phyloP scores from a whole-genome alignment of 2,329 filamentous ascomycete genomes.

The Aureobasidium sp. region DNA sequence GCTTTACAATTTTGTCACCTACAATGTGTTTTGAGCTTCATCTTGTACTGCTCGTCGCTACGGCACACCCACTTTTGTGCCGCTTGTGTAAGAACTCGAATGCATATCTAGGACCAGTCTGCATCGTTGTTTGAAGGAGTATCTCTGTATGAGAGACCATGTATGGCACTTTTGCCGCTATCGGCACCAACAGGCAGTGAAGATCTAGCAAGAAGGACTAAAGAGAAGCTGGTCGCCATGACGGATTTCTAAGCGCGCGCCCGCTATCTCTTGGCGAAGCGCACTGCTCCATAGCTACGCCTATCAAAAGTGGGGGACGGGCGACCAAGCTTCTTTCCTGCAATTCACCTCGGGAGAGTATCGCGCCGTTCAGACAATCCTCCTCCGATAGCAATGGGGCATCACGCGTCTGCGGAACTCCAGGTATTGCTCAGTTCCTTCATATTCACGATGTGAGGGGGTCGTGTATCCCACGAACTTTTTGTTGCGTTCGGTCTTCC shows the following conservation, averaged over 20 bases:
- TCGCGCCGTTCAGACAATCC: background rate
- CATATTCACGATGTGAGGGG: too few relatives aligned
- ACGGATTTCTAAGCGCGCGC: background rate
- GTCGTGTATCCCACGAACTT: too few relatives aligned
- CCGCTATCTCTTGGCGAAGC: background rate
- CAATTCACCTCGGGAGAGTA: background rate
- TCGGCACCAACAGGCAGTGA: background rate
- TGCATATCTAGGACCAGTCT: too few relatives aligned
- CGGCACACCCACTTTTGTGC: background rate
- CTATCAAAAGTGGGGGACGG: background rate
- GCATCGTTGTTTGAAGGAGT: too few relatives aligned
- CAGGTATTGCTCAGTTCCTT: too few relatives aligned
- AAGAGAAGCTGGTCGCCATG: background rate
- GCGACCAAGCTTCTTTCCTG: background rate
- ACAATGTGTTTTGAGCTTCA: background rate
- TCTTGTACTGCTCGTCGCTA: background rate
- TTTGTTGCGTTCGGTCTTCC: too few relatives aligned
- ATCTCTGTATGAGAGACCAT: background rate
- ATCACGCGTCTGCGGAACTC: too few relatives aligned
- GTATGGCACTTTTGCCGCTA: background rate
- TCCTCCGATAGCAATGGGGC: background rate
- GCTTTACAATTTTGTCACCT: background rate
- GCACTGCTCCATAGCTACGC: background rate
- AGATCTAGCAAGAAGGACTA: background rate
- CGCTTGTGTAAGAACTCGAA: background rate